phyloP scores from a whole-genome alignment of 352 stramenopile species.

The Phytophthora hibernalis region DNA sequence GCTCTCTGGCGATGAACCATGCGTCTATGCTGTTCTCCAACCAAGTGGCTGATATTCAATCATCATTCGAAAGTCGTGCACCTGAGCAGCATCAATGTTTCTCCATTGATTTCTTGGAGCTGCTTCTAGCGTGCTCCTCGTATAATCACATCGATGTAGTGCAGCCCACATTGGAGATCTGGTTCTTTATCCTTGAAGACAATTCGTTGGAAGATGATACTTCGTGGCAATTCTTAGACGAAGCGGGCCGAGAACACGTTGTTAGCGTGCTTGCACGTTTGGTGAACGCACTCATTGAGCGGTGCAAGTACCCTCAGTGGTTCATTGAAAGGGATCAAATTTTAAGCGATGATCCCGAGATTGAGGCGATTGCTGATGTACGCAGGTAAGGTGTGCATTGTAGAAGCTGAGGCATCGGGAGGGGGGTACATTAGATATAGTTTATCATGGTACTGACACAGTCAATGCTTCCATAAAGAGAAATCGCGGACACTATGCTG shows the following conservation, averaged over 20 bases:
- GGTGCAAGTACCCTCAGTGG: slow-evolving; percentile 65
- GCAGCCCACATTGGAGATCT: slow-evolving; percentile 85
- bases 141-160: slow-evolving; percentile 60
- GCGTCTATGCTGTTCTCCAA: slow-evolving; percentile 40
- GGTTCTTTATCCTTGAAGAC: slow-evolving; percentile 89
- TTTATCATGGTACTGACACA: background rate
- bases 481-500: slow-evolving; percentile 83
- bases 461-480: slow-evolving; percentile 38
- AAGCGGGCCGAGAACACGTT: slow-evolving; percentile 41
- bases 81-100: slow-evolving; percentile 26
- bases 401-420: too few relatives aligned
- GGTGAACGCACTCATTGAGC: slow-evolving; percentile 71
- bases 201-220: slow-evolving; percentile 46
- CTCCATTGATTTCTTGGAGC: slow-evolving; percentile 54
- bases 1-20: slow-evolving; percentile 57
- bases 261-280: slow-evolving; percentile 61
- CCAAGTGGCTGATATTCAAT: slow-evolving; percentile 7
- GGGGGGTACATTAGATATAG: background rate
- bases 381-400: slow-evolving; percentile 51
- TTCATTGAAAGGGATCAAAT: slow-evolving; percentile 67
- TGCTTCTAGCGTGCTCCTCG: slow-evolving; percentile 69
- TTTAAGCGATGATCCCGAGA: slow-evolving; percentile 59
- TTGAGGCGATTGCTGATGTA: slow-evolving; percentile 58
- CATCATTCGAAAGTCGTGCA: background rate
- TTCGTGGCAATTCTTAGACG: slow-evolving; percentile 51